phyloP scores from a whole-genome alignment of 495 filamentous ascomycete species.

The Lentithecium fluviatile region DNA sequence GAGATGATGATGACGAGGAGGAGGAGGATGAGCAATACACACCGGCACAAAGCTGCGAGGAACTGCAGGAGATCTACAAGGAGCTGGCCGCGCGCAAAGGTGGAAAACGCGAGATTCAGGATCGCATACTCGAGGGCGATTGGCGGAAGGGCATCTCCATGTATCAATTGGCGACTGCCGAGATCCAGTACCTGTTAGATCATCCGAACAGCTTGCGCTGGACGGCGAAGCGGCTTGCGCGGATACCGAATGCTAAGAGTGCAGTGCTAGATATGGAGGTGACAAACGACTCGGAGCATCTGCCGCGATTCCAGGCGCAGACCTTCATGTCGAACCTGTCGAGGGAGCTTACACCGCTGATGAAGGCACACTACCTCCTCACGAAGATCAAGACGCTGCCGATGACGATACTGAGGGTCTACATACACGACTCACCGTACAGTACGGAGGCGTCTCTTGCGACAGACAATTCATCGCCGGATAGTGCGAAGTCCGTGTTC shows the following conservation, averaged over 20 bases:
- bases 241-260: constrained; percentile 37
- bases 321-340: constrained; percentile 75
- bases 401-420: constrained; percentile 70
- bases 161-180: constrained; percentile 77
- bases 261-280: constrained; percentile 31
- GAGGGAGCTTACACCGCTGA: constrained; percentile 64
- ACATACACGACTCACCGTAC: constrained; percentile 72
- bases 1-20: constrained; percentile 48
- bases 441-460: constrained; percentile 50
- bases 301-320: constrained; percentile 73
- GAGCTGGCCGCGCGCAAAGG: constrained; percentile 59
- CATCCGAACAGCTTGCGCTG: constrained; percentile 71
- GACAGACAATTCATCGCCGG: constrained; percentile 22
- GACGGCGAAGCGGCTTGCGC: constrained; percentile 64
- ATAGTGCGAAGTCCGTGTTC: constrained; percentile 65
- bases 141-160: constrained; percentile 76
- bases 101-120: constrained; percentile 69
- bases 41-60: constrained; percentile 59
- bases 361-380: constrained; percentile 78
- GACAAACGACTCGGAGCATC: constrained; percentile 48
- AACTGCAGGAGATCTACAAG: constrained; percentile 62
- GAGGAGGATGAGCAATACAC: constrained; percentile 53
- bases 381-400: constrained; percentile 61
- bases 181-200: constrained; percentile 74
- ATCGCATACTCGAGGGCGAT: constrained; percentile 75